A percentile compares a stretch with the other conserved stretches of the same genome.
Conservation (phyloP, 352 stramenopile genomes). For the Pythium insidiosum region DNA sequence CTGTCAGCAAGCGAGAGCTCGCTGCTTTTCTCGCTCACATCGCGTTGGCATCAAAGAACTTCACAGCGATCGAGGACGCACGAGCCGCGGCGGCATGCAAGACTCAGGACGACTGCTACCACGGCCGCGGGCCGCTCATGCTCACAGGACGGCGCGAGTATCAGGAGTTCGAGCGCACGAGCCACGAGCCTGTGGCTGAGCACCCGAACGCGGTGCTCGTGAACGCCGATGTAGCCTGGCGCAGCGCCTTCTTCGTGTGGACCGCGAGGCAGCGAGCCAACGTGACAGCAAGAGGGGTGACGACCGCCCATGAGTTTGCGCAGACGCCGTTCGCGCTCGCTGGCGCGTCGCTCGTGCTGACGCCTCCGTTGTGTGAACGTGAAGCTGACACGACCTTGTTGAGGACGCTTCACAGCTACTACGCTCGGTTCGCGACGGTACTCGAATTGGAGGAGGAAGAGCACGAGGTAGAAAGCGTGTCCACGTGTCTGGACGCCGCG, state of each 20-base stretch:
- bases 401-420: not conserved
- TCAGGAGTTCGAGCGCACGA: not conserved
- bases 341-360: not conserved
- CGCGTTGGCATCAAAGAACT: not conserved
- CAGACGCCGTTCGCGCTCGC: not conserved
- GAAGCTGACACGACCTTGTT: not conserved
- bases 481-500: not conserved
- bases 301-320: slow-evolving; percentile 1
- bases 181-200: slow-evolving; percentile 3
- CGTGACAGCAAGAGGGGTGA: too few species aligned
- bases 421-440: not conserved
- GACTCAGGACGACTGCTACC: too few species aligned
- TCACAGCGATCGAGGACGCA: slow-evolving; percentile 7
- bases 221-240: slow-evolving; percentile 3
- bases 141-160: not conserved
- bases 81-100: too few species aligned
- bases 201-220: not conserved
- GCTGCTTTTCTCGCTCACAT: slow-evolving; percentile 8
- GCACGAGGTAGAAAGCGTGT: not conserved
- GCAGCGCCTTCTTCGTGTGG: slow-evolving; percentile 2
- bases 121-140: slow-evolving; percentile 5
- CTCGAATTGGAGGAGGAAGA: too few species aligned
- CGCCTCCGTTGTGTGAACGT: not conserved
- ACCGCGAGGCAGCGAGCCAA: too few species aligned
- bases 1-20: slow-evolving; percentile 1